Evolutionary conservation across 2,329 filamentous ascomycete genomes (phyloP).

Genomic region (Arthrinium phaeospermum): DNA sequence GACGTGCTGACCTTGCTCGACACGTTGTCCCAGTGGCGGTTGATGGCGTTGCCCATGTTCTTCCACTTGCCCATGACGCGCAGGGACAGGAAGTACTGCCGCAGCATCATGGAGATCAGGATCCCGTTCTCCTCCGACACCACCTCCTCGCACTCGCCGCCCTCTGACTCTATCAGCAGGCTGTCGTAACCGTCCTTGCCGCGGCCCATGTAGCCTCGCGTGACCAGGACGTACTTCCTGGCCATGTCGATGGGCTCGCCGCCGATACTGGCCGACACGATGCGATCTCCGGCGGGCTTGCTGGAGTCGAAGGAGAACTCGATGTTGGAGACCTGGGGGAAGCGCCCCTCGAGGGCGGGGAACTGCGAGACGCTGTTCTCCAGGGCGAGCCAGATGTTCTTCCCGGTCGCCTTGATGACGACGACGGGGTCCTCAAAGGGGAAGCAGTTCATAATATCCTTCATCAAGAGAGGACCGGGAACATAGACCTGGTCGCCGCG

Average conservation of each 20-base stretch:
- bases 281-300: conserved; percentile 63
- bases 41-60: conserved; percentile 67
- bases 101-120: conserved; percentile 82
- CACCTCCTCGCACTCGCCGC: conserved; percentile 77
- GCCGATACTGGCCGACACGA: conserved; percentile 67
- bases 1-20: conserved; percentile 63
- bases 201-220: conserved; percentile 85
- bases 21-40: conserved; percentile 69
- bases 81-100: conserved; percentile 90
- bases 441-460: conserved; percentile 87
- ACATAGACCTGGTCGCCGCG: conserved; percentile 89
- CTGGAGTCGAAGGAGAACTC: conserved; percentile 73
- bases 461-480: conserved; percentile 76
- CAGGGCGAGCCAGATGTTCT: conserved; percentile 76
- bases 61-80: conserved; percentile 83
- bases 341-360: conserved; percentile 83
- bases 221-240: conserved; percentile 74
- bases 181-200: conserved; percentile 86
- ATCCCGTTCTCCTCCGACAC: conserved; percentile 88
- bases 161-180: conserved; percentile 76
- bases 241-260: conserved; percentile 66
- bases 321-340: conserved; percentile 88
- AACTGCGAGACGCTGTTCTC: conserved; percentile 84
- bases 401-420: conserved; percentile 73
- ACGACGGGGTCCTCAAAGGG: conserved; percentile 92